A percentile compares a stretch with the other conserved stretches of the same genome.
Evolutionary conservation across 2,329 filamentous ascomycete genomes (phyloP).

Genomic region (Purpureocillium lavendulum): DNA sequence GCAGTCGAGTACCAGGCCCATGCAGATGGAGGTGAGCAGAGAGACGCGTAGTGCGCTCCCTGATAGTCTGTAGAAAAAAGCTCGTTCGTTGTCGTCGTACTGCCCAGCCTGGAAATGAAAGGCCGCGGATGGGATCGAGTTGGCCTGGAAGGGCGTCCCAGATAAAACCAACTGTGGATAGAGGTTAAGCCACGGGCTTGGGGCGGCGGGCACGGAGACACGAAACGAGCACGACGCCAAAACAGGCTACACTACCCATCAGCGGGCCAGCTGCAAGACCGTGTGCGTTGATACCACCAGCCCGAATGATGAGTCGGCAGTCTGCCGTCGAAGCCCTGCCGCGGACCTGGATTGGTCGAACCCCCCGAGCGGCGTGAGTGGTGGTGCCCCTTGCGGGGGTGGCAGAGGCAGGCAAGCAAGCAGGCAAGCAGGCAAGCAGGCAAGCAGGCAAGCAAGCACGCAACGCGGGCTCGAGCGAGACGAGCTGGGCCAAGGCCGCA

Average conservation of each 20-base stretch:
- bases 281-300: constrained; percentile 1
- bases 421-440: constrained; percentile 1
- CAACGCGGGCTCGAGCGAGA: neutral
- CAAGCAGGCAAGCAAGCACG: neutral
- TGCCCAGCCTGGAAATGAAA: neutral
- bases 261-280: constrained; percentile 5
- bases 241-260: constrained; percentile 4
- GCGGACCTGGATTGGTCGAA: constrained; percentile 3
- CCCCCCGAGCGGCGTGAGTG: too few relatives aligned
- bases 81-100: too few relatives aligned
- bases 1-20: neutral
- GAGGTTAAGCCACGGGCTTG: constrained; percentile 1
- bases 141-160: neutral
- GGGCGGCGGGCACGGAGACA: neutral
- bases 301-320: constrained; percentile 1
- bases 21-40: neutral
- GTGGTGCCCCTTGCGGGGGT: constrained; percentile 4
- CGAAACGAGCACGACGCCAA: constrained; percentile 1
- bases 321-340: constrained; percentile 1
- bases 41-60: neutral
- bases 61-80: neutral
- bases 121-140: neutral
- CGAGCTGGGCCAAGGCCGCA: neutral
- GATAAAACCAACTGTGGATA: constrained; percentile 3
- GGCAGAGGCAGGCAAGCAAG: neutral